A percentile compares a stretch with the other conserved stretches of the same genome.
Conservation (phyloP, 805 yeast species). For the Metschnikowia amazonensis region DNA sequence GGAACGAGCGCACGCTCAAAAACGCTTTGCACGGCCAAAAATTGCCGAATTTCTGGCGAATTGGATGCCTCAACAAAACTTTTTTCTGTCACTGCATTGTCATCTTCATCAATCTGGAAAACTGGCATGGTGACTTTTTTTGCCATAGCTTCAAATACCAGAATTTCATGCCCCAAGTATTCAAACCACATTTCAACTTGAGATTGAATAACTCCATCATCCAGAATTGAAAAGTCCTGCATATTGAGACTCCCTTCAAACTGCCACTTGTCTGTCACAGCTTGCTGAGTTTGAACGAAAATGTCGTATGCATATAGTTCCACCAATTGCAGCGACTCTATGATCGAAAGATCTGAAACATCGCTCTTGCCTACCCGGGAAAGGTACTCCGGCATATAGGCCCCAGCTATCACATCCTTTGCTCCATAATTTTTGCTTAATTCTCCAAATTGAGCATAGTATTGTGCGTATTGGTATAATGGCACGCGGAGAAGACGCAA, state of each 20-base stretch:
- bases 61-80: background rate
- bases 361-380: constrained; percentile 21
- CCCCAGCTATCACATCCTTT: constrained; percentile 21
- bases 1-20: constrained; percentile 77
- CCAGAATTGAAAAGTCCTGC: constrained; percentile 50
- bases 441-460: constrained; percentile 50
- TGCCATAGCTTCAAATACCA: background rate
- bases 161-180: constrained; percentile 57
- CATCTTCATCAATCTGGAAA: background rate
- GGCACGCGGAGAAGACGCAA: constrained; percentile 55
- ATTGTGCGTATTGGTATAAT: constrained; percentile 80
- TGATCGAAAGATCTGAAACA: constrained; percentile 27
- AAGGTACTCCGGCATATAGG: constrained; percentile 19
- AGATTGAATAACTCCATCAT: constrained; percentile 29
- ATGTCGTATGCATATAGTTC: constrained; percentile 43
- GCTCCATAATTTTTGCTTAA: constrained; percentile 32
- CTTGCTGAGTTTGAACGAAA: constrained; percentile 45
- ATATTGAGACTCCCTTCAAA: constrained; percentile 64
- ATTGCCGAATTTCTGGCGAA: constrained; percentile 5
- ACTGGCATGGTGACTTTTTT: background rate
- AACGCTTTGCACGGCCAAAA: constrained; percentile 38
- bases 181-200: constrained; percentile 55
- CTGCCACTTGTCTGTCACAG: constrained; percentile 62
- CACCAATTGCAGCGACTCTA: constrained; percentile 39
- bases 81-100: background rate